A percentile compares a stretch with the other conserved stretches of the same genome.
Conservation (phyloP, 768 basidiomycete species). For the Nidularia pulvinata region DNA sequence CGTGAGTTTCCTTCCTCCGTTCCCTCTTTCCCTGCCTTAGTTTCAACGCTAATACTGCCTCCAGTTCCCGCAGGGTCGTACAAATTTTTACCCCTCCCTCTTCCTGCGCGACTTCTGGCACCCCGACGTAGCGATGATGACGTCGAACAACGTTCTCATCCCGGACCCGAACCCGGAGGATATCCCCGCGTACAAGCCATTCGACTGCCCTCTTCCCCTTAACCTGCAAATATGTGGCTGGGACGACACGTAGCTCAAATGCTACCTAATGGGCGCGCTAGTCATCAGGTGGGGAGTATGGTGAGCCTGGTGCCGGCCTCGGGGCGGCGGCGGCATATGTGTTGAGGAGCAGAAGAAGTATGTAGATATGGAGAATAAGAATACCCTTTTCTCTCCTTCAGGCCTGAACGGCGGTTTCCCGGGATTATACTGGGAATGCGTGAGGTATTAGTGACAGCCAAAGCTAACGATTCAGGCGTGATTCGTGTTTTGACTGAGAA, state of each 20-base stretch:
- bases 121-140: too few relatives aligned
- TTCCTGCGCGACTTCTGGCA: too few relatives aligned
- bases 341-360: conserved; percentile 82
- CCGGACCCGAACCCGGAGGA: conserved; percentile 89
- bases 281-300: conserved; percentile 85
- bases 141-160: too few relatives aligned
- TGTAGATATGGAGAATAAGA: conserved; percentile 71
- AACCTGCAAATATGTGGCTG: conserved; percentile 98
- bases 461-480: too few relatives aligned
- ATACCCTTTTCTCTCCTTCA: too few relatives aligned
- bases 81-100: too few relatives aligned
- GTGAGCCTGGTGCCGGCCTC: conserved; percentile 62
- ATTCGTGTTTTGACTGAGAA: too few relatives aligned
- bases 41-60: too few relatives aligned
- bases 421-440: conserved; percentile 68
- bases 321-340: conserved; percentile 66
- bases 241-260: conserved; percentile 86
- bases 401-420: too few relatives aligned
- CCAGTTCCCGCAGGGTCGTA: too few relatives aligned
- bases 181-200: conserved; percentile 90
- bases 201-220: conserved; percentile 93
- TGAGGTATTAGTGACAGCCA: too few relatives aligned
- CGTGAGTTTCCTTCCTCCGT: too few relatives aligned
- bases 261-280: conserved; percentile 91
- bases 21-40: background rate